Percentiles rank a stretch among this genome's conserved stretches.
Conservation (phyloP, 306 rosid genomes). For the Glycyrrhiza uralensis region DNA sequence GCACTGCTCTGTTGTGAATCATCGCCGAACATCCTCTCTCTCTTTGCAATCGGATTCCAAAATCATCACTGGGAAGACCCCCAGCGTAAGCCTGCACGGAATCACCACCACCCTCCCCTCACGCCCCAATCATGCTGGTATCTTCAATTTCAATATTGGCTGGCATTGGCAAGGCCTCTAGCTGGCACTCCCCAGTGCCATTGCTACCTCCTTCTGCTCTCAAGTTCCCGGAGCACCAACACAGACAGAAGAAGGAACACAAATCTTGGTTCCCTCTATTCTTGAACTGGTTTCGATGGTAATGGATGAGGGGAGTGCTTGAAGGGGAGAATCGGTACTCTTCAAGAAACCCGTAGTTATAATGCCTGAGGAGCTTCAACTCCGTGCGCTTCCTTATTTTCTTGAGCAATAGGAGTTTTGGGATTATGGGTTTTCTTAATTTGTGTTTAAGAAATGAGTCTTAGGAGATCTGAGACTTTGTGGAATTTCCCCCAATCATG, state of each 20-base stretch:
- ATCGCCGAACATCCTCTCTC: too few species aligned
- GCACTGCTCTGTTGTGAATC: too few species aligned
- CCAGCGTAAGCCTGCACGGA: too few species aligned
- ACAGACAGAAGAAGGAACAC: slow-evolving; percentile 43
- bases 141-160: not conserved
- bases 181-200: not conserved
- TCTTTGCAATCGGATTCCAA: too few species aligned
- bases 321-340: slow-evolving; percentile 54
- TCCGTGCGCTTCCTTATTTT: slow-evolving; percentile 27
- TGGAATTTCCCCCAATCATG: too few species aligned
- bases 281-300: slow-evolving; percentile 16
- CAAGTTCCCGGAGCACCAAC: slow-evolving; percentile 41
- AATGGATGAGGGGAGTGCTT: too few species aligned
- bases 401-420: slow-evolving; percentile 38
- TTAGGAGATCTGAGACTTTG: slow-evolving; percentile 39
- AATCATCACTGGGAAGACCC: too few species aligned
- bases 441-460: slow-evolving; percentile 37
- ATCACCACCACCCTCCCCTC: too few species aligned
- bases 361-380: slow-evolving; percentile 37
- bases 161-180: slow-evolving; percentile 31
- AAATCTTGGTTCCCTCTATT: slow-evolving; percentile 12
- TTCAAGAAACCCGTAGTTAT: too few species aligned
- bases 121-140: too few species aligned
- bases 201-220: slow-evolving; percentile 19
- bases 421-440: slow-evolving; percentile 40